phyloP scores from a whole-genome alignment of 2,329 filamentous ascomycete species.

The Fusarium kyushuense region DNA sequence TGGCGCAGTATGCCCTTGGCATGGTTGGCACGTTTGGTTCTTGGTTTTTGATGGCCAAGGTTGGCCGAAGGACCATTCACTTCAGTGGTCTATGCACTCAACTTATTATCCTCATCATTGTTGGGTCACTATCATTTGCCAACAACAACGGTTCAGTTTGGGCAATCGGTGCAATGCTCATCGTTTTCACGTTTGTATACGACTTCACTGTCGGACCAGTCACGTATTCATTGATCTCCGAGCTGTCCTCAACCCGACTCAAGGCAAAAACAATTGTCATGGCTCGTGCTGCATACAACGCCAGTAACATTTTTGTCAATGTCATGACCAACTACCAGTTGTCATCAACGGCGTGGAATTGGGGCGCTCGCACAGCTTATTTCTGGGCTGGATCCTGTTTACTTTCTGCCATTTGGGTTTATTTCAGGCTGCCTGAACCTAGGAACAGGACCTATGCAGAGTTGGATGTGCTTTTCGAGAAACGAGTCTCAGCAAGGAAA shows the following conservation, averaged over 20 bases:
- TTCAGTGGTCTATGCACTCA: constrained; percentile 59
- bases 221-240: constrained; percentile 64
- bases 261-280: constrained; percentile 67
- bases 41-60: constrained; percentile 62
- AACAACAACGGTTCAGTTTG: constrained; percentile 53
- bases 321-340: constrained; percentile 63
- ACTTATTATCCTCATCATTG: constrained; percentile 55
- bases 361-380: constrained; percentile 61
- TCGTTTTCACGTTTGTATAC: constrained; percentile 66
- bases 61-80: constrained; percentile 65
- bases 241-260: constrained; percentile 66
- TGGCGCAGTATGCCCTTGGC: constrained; percentile 63
- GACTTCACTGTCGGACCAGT: constrained; percentile 67
- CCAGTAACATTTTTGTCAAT: constrained; percentile 64
- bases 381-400: constrained; percentile 64
- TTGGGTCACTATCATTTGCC: constrained; percentile 56
- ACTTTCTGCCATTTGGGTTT: constrained; percentile 62
- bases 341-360: constrained; percentile 60
- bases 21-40: constrained; percentile 64
- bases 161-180: constrained; percentile 61
- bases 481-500: constrained; percentile 54
- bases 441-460: constrained; percentile 62
- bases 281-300: constrained; percentile 58
- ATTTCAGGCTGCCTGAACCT: constrained; percentile 65
- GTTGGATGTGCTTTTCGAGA: constrained; percentile 58